phyloP scores from a whole-genome alignment of 768 basidiomycete species.

The Suillus fuscotomentosus region DNA sequence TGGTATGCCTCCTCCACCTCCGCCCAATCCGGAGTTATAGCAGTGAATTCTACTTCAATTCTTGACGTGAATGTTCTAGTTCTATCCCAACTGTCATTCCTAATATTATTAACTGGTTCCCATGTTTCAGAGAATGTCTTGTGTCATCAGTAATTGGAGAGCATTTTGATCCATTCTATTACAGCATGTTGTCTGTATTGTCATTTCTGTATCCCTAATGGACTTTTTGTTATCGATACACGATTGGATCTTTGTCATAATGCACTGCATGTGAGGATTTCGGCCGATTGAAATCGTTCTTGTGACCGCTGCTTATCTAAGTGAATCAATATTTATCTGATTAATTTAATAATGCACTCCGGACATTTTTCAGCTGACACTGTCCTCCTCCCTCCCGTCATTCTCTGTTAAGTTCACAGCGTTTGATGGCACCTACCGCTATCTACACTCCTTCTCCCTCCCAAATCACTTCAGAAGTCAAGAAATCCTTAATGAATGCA shows the following conservation, averaged over 20 bases:
- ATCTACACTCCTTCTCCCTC: constrained; percentile 33
- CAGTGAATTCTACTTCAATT: constrained; percentile 9
- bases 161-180: neutral
- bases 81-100: neutral
- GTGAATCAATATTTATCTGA: constrained; percentile 14
- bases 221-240: neutral
- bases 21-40: constrained; percentile 33
- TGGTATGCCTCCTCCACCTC: constrained; percentile 35
- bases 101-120: constrained; percentile 1
- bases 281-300: constrained; percentile 4
- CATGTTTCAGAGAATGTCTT: constrained; percentile 2
- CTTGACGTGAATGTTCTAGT: constrained; percentile 3
- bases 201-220: neutral
- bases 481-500: constrained; percentile 12
- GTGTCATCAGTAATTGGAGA: neutral
- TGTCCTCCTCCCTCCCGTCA: constrained; percentile 4
- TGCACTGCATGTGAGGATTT: neutral
- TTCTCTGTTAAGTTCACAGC: neutral
- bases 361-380: neutral
- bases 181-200: constrained; percentile 3
- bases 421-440: constrained; percentile 62
- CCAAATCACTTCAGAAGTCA: constrained; percentile 13
- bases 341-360: constrained; percentile 10
- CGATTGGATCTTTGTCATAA: neutral
- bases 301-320: constrained; percentile 16